Evolutionary conservation across 2,329 filamentous ascomycete genomes (phyloP), one percentile per base, ranked within the genome.

Genomic region (Helminthosporium solani): DNA sequence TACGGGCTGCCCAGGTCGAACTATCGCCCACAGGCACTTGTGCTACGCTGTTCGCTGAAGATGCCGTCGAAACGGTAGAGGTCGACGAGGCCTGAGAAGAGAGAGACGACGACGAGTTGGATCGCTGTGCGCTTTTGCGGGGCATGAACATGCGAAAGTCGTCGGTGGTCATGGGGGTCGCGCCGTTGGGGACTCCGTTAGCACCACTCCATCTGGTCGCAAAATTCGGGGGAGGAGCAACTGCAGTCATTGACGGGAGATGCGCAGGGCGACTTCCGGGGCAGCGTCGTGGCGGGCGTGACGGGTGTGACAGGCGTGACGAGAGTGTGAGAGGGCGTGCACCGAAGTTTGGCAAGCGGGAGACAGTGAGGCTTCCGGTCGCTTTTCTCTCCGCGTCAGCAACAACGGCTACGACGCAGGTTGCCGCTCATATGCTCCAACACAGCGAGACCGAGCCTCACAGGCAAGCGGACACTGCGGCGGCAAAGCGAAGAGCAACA

Each of bases 101-200:
- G 54, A 95, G 78, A 36, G 91, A 96, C 3, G 90, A 95, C 47
- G 90, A 94, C 28, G 92, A 97, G 77, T 90, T 95, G 64, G 86
- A 86, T 69, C 92, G 85, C 70, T 92, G 88, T 51, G 90, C 79
- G 66, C 81, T 85, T 75, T 96, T 96, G 61, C 90, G 88, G 65
- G 89, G 88, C 80, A 88, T 86, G 70, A 95, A 89, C 82, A 95
- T 91, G 71, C 87, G 86, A 57, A 86, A 83, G 73, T 95, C 89
- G 75, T 95, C 90, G 69, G 85, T 75, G 74, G 87, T 88, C 83
- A 90, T 88, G 66, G 86, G 79, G 75, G 81, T 78, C 61, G 82
- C 74, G 68, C 78, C 78, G 74, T 79, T 83, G 73, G 80, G 75
- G 67, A 75, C 75, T 72, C 73, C 75, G 72, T 79, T 78, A 76